Percentiles rank a stretch among this genome's conserved stretches.
phyloP scores from a whole-genome alignment of 805 yeast species.

The Yarrowia alimentaria region DNA sequence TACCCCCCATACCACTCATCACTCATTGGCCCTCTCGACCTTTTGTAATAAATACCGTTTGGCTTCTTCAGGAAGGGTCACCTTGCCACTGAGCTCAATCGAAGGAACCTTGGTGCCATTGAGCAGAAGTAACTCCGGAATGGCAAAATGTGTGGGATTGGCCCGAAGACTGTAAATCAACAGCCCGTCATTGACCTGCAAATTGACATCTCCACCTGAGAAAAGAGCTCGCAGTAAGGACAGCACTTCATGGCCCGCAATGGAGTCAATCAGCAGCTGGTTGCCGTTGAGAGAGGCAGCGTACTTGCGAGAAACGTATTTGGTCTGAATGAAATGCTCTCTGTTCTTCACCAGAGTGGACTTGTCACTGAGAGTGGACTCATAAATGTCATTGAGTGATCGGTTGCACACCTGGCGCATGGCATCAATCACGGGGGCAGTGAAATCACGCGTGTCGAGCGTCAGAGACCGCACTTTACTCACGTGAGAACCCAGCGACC shows the following conservation, averaged over 20 bases:
- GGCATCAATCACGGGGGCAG: constrained; percentile 57
- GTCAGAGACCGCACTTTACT: constrained; percentile 75
- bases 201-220: constrained; percentile 43
- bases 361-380: constrained; percentile 41
- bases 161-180: constrained; percentile 39
- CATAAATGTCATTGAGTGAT: constrained; percentile 60
- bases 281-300: constrained; percentile 39
- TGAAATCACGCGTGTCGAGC: constrained; percentile 60
- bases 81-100: constrained; percentile 23
- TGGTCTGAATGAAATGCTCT: constrained; percentile 57
- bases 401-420: constrained; percentile 58
- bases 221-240: constrained; percentile 41
- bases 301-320: constrained; percentile 59
- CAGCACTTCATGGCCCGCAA: constrained; percentile 37
- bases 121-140: constrained; percentile 43
- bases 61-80: constrained; percentile 8
- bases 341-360: constrained; percentile 48
- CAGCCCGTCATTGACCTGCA: constrained; percentile 32
- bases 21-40: constrained; percentile 26
- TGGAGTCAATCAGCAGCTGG: constrained; percentile 39
- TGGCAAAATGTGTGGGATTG: constrained; percentile 37
- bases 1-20: not conserved
- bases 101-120: constrained; percentile 40
- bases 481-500: constrained; percentile 79
- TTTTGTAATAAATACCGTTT: constrained; percentile 21